Conservation (phyloP, 495 filamentous ascomycete genomes). For the Hypoxylon subgilvum region DNA sequence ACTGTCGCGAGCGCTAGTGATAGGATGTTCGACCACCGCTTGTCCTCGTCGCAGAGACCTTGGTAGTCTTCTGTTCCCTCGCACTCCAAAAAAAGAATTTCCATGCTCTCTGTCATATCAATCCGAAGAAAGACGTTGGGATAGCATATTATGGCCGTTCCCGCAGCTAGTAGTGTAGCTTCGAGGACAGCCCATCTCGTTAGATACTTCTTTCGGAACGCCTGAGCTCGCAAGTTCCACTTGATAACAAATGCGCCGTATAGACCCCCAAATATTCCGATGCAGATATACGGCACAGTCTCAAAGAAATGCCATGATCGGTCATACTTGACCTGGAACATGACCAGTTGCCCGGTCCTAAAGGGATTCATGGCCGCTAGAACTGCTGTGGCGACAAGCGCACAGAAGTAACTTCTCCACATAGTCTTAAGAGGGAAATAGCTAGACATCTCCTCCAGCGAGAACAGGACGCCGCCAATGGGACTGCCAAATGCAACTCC, state of each 20-base stretch:
- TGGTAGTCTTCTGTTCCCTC: slow-evolving; percentile 91
- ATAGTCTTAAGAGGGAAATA: slow-evolving; percentile 97
- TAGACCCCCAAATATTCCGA: slow-evolving; percentile 91
- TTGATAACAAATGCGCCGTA: slow-evolving; percentile 98
- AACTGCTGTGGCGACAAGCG: slow-evolving; percentile 91
- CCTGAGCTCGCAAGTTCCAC: slow-evolving; percentile 90
- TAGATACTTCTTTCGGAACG: slow-evolving; percentile 94
- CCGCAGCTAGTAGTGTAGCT: slow-evolving; percentile 78
- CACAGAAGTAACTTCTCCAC: slow-evolving; percentile 98
- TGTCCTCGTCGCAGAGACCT: slow-evolving; percentile 81
- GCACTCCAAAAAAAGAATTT: slow-evolving; percentile 94
- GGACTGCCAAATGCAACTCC: slow-evolving; percentile 97
- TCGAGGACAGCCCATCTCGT: slow-evolving; percentile 85
- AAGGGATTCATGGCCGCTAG: slow-evolving; percentile 97
- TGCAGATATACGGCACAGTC: slow-evolving; percentile 85
- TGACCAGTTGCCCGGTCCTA: slow-evolving; percentile 96
- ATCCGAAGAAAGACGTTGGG: slow-evolving; percentile 95
- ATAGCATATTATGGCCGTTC: slow-evolving; percentile 90
- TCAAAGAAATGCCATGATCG: slow-evolving; percentile 98
- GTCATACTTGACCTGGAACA: slow-evolving; percentile 98
- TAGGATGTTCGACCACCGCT: slow-evolving; percentile 78
- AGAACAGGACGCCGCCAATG: slow-evolving; percentile 95
- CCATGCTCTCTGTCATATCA: slow-evolving; percentile 99
- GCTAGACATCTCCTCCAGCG: slow-evolving; percentile 97
- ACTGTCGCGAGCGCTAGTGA: slow-evolving; percentile 82